Evolutionary conservation across 495 filamentous ascomycete genomes (phyloP).

Genomic region (Lasiosphaeris hirsuta): DNA sequence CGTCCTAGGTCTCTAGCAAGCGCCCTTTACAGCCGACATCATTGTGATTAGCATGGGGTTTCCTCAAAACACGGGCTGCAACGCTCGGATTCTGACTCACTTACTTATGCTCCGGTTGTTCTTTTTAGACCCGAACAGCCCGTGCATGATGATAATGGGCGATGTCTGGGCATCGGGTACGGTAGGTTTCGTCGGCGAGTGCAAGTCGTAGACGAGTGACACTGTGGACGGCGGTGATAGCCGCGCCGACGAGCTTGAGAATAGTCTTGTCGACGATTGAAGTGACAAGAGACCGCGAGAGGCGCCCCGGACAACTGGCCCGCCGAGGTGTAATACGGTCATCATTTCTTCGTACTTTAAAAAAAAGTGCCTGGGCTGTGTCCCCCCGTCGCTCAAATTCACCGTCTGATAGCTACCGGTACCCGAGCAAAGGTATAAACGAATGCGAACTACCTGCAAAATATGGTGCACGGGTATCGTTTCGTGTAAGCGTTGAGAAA

Average conservation of each 20-base stretch:
- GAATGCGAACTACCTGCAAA: too few species aligned
- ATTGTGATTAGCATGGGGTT: background rate
- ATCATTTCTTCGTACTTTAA: too few species aligned
- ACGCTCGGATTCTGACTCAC: slow-evolving; percentile 52
- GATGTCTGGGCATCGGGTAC: slow-evolving; percentile 40
- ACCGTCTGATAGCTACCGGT: too few species aligned
- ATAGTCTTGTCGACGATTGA: background rate
- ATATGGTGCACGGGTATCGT: too few species aligned
- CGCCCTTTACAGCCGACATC: slow-evolving; percentile 42
- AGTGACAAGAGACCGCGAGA: background rate
- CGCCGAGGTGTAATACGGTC: too few species aligned
- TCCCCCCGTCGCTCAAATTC: too few species aligned
- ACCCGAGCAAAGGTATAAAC: too few species aligned
- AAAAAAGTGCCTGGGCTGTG: too few species aligned
- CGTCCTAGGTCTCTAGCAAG: slow-evolving; percentile 79
- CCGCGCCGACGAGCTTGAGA: slow-evolving; percentile 2
- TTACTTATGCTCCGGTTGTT: slow-evolving; percentile 96
- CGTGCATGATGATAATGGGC: slow-evolving; percentile 88
- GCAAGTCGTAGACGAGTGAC: slow-evolving; percentile 57
- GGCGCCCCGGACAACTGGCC: background rate
- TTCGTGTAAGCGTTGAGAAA: too few species aligned
- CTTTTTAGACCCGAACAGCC: slow-evolving; percentile 92
- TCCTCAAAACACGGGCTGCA: background rate
- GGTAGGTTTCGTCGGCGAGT: slow-evolving; percentile 44
- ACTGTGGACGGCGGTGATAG: slow-evolving; percentile 28